These are phyloP conservation scores for Ceratorhiza oryzae-sativae DNA, from an alignment of 1,284 basidiomycete species.

Conservation along the genomic window DNA sequence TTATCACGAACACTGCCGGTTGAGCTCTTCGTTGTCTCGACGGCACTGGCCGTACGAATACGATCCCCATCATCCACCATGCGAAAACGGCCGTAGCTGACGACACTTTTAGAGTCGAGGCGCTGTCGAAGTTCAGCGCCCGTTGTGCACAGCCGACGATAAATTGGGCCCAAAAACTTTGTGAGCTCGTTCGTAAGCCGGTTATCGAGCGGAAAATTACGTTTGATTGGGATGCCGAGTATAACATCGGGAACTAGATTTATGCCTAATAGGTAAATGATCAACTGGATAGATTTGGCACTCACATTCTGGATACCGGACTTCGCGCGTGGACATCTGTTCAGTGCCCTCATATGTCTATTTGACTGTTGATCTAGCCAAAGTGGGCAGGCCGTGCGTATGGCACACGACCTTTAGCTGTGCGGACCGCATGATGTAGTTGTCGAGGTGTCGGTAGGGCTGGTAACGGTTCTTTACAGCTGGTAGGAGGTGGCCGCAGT, in stretches of 20 bases:
- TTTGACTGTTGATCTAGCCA: background rate
- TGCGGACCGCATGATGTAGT: constrained; percentile 44
- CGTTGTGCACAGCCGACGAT: background rate
- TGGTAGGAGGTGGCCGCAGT: constrained; percentile 46
- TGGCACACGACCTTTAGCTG: constrained; percentile 42
- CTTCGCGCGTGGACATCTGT: constrained; percentile 5
- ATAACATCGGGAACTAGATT: background rate
- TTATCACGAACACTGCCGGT: constrained; percentile 18
- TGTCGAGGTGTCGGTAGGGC: constrained; percentile 48
- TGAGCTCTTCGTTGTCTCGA: background rate
- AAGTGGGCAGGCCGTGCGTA: background rate
- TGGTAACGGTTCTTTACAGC: constrained; percentile 45
- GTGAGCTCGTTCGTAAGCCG: background rate
- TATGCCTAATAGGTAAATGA: background rate
- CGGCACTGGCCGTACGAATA: no score
- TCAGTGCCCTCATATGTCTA: background rate
- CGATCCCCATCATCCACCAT: background rate
- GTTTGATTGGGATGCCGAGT: constrained; percentile 11
- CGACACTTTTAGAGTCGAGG: background rate
- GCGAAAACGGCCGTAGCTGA: constrained; percentile 28
- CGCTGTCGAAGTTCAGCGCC: background rate
- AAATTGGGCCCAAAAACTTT: background rate
- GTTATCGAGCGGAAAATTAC: no score
- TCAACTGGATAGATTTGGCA: background rate
- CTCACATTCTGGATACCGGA: constrained; percentile 1